These are phyloP conservation scores for Hyaloscypha finlandica DNA, from an alignment of 495 filamentous ascomycete genomes.

Conservation along the genomic window DNA sequence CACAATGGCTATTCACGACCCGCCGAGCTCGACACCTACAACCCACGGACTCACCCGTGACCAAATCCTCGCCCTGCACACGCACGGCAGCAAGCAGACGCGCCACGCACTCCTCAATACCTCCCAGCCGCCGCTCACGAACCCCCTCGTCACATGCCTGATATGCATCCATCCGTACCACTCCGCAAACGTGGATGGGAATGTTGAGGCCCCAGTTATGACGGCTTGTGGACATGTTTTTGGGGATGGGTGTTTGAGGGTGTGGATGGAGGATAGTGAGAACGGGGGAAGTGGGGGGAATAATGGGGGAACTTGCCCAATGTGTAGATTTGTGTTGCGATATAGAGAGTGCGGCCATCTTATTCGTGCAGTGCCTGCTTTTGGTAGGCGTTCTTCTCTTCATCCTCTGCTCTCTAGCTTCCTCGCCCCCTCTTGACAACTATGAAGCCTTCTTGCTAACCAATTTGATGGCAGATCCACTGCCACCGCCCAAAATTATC, in stretches of 20 bases:
- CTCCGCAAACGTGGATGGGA: background rate
- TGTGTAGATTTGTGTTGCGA: background rate
- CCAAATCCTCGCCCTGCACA: background rate
- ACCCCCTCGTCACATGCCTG: background rate
- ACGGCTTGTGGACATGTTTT: slow-evolving; percentile 12
- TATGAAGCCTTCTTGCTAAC: too few relatives aligned
- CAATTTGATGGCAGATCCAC: too few relatives aligned
- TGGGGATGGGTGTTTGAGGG: background rate
- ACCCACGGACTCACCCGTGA: background rate
- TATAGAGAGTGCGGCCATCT: background rate
- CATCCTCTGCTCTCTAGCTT: too few relatives aligned
- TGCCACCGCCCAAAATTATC: too few relatives aligned
- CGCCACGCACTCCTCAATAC: background rate
- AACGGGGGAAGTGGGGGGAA: background rate
- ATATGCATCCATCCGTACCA: slow-evolving; percentile 6
- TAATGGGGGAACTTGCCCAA: background rate
- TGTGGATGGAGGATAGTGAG: background rate
- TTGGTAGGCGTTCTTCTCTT: background rate
- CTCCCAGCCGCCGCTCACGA: background rate
- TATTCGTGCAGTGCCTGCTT: background rate
- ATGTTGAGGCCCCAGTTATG: background rate
- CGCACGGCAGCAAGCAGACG: background rate
- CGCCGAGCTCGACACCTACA: background rate
- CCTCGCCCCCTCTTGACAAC: too few relatives aligned
- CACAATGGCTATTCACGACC: too few relatives aligned